Evolutionary conservation across 1,284 basidiomycete genomes (phyloP).

Genomic region (Leucoagaricus sp.): DNA sequence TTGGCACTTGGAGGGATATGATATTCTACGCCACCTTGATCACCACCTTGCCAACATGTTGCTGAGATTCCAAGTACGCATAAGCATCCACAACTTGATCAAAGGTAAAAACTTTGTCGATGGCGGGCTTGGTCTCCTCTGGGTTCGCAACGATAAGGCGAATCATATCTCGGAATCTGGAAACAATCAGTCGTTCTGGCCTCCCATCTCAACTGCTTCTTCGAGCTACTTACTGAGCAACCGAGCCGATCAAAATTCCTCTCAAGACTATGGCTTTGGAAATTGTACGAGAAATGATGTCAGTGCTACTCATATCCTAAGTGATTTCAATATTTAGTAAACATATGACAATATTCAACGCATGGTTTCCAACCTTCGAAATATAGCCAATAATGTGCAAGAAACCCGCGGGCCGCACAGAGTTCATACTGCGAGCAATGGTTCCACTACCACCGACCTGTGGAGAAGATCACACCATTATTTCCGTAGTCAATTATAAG

Average conservation of each 20-base stretch:
- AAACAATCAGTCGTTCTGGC: neutral
- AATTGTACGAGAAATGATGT: slow-evolving; percentile 3
- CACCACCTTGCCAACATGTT: slow-evolving; percentile 50
- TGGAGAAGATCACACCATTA: no score
- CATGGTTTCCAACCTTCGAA: slow-evolving; percentile 26
- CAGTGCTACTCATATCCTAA: neutral
- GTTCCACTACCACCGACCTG: slow-evolving; percentile 44
- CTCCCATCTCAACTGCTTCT: neutral
- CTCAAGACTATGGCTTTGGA: slow-evolving; percentile 13
- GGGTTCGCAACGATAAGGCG: slow-evolving; percentile 40
- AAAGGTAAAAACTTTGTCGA: slow-evolving; percentile 55
- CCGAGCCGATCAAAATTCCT: slow-evolving; percentile 27
- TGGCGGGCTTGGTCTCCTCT: slow-evolving; percentile 42
- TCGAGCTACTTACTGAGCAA: slow-evolving; percentile 24
- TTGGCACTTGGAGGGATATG: neutral
- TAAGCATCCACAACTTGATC: slow-evolving; percentile 47
- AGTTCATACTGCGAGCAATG: slow-evolving; percentile 43
- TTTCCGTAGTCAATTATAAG: slow-evolving; percentile 18
- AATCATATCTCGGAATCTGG: slow-evolving; percentile 28
- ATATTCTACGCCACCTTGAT: slow-evolving; percentile 34
- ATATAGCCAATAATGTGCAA: slow-evolving; percentile 54
- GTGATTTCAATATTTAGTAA: neutral
- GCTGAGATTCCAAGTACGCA: slow-evolving; percentile 42
- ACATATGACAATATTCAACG: neutral
- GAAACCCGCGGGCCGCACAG: slow-evolving; percentile 44